A percentile compares a stretch with the other conserved stretches of the same genome.
These are phyloP conservation scores for Penicillium atrosanguineum DNA, from an alignment of 495 filamentous ascomycete species.

Conservation along the genomic window DNA sequence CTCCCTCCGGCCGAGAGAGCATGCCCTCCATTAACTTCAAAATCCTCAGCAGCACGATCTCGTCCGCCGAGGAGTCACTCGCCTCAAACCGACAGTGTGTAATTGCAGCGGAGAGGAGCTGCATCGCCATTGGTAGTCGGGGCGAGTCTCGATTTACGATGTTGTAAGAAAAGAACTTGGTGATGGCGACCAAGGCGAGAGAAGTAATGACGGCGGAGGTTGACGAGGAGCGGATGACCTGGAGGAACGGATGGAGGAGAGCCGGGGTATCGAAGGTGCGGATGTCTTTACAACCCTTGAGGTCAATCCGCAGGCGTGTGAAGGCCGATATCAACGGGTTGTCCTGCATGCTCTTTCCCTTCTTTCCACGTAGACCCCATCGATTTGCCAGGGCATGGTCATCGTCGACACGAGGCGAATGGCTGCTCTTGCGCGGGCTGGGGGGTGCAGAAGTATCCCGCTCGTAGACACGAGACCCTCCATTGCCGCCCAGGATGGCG, in stretches of 20 bases:
- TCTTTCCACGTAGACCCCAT: conserved; percentile 95
- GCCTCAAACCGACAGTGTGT: conserved; percentile 98
- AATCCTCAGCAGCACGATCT: conserved; percentile 90
- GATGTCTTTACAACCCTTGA: conserved; percentile 93
- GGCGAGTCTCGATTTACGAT: conserved; percentile 82
- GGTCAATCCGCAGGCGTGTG: conserved; percentile 80
- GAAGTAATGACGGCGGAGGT: conserved; percentile 96
- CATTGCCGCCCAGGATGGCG: conserved; percentile 84
- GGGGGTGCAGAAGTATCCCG: conserved; percentile 39
- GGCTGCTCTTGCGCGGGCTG: conserved; percentile 33
- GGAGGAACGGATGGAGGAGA: conserved; percentile 90
- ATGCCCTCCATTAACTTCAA: conserved; percentile 97
- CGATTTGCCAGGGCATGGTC: conserved; percentile 57
- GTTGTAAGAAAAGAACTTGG: conserved; percentile 95
- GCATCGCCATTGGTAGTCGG: conserved; percentile 86
- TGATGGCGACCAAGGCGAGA: conserved; percentile 89
- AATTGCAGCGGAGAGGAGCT: conserved; percentile 87
- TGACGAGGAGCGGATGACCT: conserved; percentile 94
- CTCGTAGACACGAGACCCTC: conserved; percentile 49
- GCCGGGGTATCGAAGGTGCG: conserved; percentile 84
- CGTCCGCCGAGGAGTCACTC: conserved; percentile 88
- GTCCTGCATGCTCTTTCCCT: conserved; percentile 97
- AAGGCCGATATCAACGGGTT: conserved; percentile 97
- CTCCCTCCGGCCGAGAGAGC: conserved; percentile 88
- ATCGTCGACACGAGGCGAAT: conserved; percentile 32